phyloP scores from a whole-genome alignment of 495 filamentous ascomycete genomes.

The Diplogelasinospora grovesii region DNA sequence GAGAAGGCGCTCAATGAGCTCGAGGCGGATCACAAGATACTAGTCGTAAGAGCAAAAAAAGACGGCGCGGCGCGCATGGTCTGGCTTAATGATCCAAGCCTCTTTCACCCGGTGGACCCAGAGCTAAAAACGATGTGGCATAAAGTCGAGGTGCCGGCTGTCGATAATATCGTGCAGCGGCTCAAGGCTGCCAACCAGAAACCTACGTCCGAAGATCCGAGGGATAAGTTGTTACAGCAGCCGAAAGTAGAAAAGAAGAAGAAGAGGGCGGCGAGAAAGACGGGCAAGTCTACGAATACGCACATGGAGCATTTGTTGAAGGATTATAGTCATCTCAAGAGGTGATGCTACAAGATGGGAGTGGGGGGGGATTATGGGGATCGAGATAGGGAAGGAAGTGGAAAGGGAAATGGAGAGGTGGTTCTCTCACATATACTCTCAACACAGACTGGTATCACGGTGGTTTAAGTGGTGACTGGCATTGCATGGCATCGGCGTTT shows the following conservation, averaged over 20 bases:
- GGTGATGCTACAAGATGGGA: too few relatives aligned
- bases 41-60: slow-evolving; percentile 88
- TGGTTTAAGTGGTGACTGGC: too few relatives aligned
- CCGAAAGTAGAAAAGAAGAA: slow-evolving; percentile 63
- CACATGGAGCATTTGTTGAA: slow-evolving; percentile 87
- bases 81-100: slow-evolving; percentile 78
- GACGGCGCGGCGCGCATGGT: slow-evolving; percentile 79
- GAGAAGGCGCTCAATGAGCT: slow-evolving; percentile 68
- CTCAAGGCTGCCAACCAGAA: slow-evolving; percentile 66
- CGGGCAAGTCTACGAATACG: slow-evolving; percentile 82
- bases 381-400: too few relatives aligned
- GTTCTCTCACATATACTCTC: too few relatives aligned
- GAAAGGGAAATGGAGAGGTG: too few relatives aligned
- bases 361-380: neutral
- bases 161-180: slow-evolving; percentile 68
- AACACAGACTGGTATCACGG: too few relatives aligned
- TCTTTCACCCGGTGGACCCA: slow-evolving; percentile 67
- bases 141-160: slow-evolving; percentile 66
- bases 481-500: too few relatives aligned
- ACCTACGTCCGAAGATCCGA: slow-evolving; percentile 67
- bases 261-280: slow-evolving; percentile 58
- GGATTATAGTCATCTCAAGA: slow-evolving; percentile 63
- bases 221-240: slow-evolving; percentile 50
- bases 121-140: slow-evolving; percentile 82
- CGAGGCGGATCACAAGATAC: slow-evolving; percentile 68